Conservation (phyloP, 148 eudicot genomes). For the Euryodendron excelsum region DNA sequence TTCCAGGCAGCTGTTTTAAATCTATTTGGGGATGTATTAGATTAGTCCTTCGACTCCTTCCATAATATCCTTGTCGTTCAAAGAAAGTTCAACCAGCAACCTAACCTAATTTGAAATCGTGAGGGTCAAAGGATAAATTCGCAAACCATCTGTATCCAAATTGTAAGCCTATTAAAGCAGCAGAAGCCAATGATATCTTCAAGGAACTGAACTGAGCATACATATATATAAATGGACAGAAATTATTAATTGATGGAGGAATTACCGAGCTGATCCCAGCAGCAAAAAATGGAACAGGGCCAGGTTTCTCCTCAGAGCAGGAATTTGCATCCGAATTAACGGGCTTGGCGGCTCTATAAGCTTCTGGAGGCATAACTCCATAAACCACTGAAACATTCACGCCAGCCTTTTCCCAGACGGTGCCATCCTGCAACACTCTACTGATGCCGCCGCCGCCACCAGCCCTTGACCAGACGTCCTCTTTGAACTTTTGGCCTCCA, state of each 20-base stretch:
- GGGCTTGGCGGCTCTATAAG: constrained; percentile 90
- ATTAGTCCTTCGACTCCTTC: not conserved
- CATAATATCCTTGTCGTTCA: not conserved
- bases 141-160: not conserved
- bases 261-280: constrained; percentile 93
- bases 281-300: constrained; percentile 88
- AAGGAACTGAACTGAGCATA: not conserved
- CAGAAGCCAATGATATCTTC: not conserved
- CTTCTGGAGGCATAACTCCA: constrained; percentile 95
- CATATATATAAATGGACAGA: not conserved
- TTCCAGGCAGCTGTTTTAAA: not conserved
- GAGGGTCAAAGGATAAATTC: not conserved
- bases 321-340: constrained; percentile 28
- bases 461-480: constrained; percentile 87
- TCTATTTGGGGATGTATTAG: not conserved
- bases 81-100: not conserved
- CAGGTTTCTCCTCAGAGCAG: constrained; percentile 45
- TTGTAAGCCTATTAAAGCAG: too few species aligned
- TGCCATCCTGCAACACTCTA: constrained; percentile 89
- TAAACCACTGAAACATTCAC: constrained; percentile 88
- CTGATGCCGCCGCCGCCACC: constrained; percentile 98
- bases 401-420: constrained; percentile 84
- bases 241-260: not conserved
- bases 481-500: constrained; percentile 73
- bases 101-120: not conserved